Evolutionary conservation across 208 protist species (phyloP).

Genomic region (Trypanosoma theileri): DNA sequence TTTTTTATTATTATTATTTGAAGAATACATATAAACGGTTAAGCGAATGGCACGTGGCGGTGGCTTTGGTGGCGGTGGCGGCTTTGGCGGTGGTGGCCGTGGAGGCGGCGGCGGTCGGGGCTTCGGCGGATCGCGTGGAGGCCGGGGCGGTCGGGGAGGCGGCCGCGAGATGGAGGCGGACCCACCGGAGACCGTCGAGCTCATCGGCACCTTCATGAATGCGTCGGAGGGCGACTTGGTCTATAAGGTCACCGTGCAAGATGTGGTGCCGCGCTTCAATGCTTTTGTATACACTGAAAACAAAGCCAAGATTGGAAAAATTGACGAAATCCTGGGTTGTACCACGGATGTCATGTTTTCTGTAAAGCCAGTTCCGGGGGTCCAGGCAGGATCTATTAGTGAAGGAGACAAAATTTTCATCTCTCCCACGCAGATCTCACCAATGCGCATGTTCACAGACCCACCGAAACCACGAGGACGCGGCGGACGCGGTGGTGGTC

Average conservation of each 20-base stretch:
- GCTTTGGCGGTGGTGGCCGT: slow-evolving; percentile 27
- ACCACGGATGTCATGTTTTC: slow-evolving; percentile 91
- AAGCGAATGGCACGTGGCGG: slow-evolving; percentile 36
- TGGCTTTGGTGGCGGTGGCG: slow-evolving; percentile 22
- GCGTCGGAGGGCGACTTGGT: slow-evolving; percentile 89
- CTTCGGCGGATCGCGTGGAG: slow-evolving; percentile 36
- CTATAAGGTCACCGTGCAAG: slow-evolving; percentile 67
- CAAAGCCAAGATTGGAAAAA: slow-evolving; percentile 93
- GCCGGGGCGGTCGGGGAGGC: slow-evolving; percentile 69
- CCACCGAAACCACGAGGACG: slow-evolving; percentile 84
- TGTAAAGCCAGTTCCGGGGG: slow-evolving; percentile 82
- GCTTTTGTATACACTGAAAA: slow-evolving; percentile 91
- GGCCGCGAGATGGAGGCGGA: slow-evolving; percentile 70
- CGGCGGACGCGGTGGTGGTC: slow-evolving; percentile 71
- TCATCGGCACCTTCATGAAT: slow-evolving; percentile 84
- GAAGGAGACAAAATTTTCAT: slow-evolving; percentile 88
- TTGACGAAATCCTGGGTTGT: slow-evolving; percentile 90
- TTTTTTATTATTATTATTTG: not conserved
- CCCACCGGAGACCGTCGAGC: slow-evolving; percentile 82
- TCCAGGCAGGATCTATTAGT: slow-evolving; percentile 80
- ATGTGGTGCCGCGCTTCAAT: slow-evolving; percentile 87
- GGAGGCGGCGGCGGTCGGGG: slow-evolving; percentile 36
- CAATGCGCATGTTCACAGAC: slow-evolving; percentile 84
- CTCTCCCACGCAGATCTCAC: slow-evolving; percentile 83
- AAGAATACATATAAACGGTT: too few relatives aligned